Base-by-base conservation (phyloP, 2,329 filamentous ascomycete genomes). In the Huntiella abstrusa region DNA sequence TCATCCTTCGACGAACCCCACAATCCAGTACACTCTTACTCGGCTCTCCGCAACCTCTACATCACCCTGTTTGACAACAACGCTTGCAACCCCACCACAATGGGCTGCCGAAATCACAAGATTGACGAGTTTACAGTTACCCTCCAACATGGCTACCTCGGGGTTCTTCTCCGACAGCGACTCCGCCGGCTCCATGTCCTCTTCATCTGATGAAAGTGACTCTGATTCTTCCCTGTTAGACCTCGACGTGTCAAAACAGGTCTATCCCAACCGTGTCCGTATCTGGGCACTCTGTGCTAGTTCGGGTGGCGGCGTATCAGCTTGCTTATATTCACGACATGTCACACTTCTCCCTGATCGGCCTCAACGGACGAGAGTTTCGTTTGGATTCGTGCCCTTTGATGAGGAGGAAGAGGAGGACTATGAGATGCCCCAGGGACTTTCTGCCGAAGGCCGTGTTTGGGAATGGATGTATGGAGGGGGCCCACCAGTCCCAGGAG, bases 391-490 rank as follows among this genome's bases (percentile, higher is more conserved):
- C 17, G 2, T 38, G 7, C 12, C 22, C 28, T 17, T 19, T 8
- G 35, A 28, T 16, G 15, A 33, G 5, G 34, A 38, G 11, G 33
- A 13, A 2, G 43, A 38, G 15, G 17, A 19, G 5, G 17, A 37
- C 8, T 10, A 28, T 28, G 28, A 28, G 34, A 22, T 33, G 6
- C 22, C 4, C 13, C 13, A 12, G 16, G 37, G 6, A 10, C 19
- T 43, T n/a, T 46, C 40, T 32, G 40, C 71, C 2, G 73, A 77
- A 55, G 72, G 65, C 0, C 59, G 60, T 34, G 60, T 70, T 39
- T 75, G 71, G 65, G 68, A 75, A 51, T 73, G 68, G 64, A 71
- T 75, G 66, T 75, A 76, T 53, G 71, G 69, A 13, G 59, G 59
- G n/a, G 69, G 68, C 0, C 59, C 62, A 0, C 59, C 63, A 2